phyloP scores from a whole-genome alignment of 2,329 filamentous ascomycete species.

The Leptoxyphium fumago region DNA sequence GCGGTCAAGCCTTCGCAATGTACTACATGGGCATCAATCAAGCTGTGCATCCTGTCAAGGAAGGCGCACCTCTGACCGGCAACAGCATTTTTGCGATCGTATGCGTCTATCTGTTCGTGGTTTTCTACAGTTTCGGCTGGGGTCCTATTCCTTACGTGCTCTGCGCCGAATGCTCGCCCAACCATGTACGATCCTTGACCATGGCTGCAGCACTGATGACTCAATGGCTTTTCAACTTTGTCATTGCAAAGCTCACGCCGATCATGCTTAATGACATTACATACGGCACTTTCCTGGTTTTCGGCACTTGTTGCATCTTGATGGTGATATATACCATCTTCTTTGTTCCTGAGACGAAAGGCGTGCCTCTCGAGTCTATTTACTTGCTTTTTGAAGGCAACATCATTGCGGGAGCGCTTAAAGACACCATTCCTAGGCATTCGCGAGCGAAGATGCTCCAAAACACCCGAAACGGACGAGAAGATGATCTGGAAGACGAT shows the following conservation, averaged over 20 bases:
- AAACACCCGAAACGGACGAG: constrained; percentile 12
- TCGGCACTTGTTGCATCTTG: constrained; percentile 4
- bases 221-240: constrained; percentile 12
- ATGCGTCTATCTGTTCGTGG: constrained; percentile 9
- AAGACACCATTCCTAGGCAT: constrained; percentile 23
- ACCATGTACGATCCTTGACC: constrained; percentile 2
- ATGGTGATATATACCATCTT: constrained; percentile 3
- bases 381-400: constrained; percentile 27
- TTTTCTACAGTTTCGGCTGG: constrained; percentile 5
- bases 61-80: background rate
- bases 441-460: constrained; percentile 24
- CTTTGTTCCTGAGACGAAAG: constrained; percentile 7
- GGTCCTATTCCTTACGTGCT: constrained; percentile 7
- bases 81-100: constrained; percentile 5
- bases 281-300: constrained; percentile 7
- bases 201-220: constrained; percentile 7
- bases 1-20: constrained; percentile 6
- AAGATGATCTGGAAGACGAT: constrained; percentile 17
- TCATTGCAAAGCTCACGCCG: constrained; percentile 7
- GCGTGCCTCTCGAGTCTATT: constrained; percentile 27
- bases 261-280: constrained; percentile 6
- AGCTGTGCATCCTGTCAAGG: background rate
- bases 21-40: constrained; percentile 5
- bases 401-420: constrained; percentile 25
- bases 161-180: constrained; percentile 4